Conservation (phyloP, 2,329 filamentous ascomycete species). For the Akanthomyces lecanii region DNA sequence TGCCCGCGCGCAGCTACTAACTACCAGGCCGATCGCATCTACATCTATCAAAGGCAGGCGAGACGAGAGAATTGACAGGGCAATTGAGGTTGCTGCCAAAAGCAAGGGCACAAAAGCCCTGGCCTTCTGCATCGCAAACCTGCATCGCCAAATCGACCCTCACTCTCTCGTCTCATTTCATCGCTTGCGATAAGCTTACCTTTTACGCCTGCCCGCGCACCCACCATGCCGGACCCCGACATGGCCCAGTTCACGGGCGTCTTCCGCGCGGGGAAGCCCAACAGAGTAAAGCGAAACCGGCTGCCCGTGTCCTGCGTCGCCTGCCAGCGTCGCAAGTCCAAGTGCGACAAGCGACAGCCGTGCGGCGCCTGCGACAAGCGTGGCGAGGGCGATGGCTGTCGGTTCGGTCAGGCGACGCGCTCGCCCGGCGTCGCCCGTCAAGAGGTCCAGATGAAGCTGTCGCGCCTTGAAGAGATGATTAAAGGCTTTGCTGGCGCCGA, state of each 20-base stretch:
- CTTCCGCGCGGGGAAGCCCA: conserved; percentile 34
- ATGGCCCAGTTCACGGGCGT: conserved; percentile 28
- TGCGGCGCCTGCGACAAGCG: conserved; percentile 39
- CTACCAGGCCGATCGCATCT: background rate
- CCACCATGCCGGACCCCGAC: conserved; percentile 14
- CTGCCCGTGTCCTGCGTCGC: conserved; percentile 38
- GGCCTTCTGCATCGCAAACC: background rate
- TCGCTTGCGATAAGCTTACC: background rate
- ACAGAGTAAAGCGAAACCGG: conserved; percentile 36
- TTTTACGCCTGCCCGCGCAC: background rate
- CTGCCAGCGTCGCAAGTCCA: conserved; percentile 41
- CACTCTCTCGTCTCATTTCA: background rate
- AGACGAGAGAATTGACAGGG: background rate
- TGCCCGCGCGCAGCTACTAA: background rate
- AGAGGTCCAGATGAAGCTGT: conserved; percentile 38
- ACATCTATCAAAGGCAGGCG: background rate
- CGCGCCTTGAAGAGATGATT: conserved; percentile 39
- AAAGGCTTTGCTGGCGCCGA: conserved; percentile 29
- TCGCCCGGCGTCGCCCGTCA: conserved; percentile 21
- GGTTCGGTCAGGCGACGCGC: conserved; percentile 26
- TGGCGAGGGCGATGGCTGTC: conserved; percentile 31
- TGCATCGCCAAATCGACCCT: background rate
- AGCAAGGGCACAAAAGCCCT: background rate
- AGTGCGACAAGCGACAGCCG: conserved; percentile 39
- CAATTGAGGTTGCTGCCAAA: background rate